These are phyloP conservation scores for Pseudogymnoascus sp. DNA, from an alignment of 2,329 filamentous ascomycete genomes.

Conservation along the genomic window DNA sequence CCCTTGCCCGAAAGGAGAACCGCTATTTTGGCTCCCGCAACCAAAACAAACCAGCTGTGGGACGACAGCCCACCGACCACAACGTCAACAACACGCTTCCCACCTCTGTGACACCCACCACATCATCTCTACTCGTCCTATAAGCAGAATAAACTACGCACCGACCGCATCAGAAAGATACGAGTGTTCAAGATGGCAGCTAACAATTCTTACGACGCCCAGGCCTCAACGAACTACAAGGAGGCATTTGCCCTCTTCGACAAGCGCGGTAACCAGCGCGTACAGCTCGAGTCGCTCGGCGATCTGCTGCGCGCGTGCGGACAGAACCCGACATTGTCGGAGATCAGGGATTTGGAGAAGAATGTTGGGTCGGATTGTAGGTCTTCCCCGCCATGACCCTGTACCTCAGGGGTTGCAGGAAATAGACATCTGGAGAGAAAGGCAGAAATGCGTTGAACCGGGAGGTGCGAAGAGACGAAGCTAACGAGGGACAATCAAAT, in stretches of 20 bases:
- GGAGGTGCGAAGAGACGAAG: not conserved
- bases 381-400: constrained; percentile 35
- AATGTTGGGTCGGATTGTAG: constrained; percentile 83
- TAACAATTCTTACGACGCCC: constrained; percentile 32
- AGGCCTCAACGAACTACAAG: constrained; percentile 96
- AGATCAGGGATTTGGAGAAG: constrained; percentile 91
- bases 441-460: not conserved
- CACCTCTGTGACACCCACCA: not conserved
- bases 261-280: constrained; percentile 95
- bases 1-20: not conserved
- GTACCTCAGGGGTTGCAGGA: not conserved
- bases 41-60: constrained; percentile 1
- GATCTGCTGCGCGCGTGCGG: constrained; percentile 94
- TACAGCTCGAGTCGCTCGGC: constrained; percentile 77
- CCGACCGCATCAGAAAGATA: not conserved
- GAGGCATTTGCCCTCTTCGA: constrained; percentile 99
- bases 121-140: not conserved
- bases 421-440: not conserved
- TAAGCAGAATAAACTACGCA: not conserved
- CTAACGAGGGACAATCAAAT: constrained; percentile 7
- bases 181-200: constrained; percentile 20
- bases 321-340: constrained; percentile 91
- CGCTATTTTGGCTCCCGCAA: constrained; percentile 7
- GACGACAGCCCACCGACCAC: not conserved
- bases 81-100: not conserved